Evolutionary conservation across 2,329 filamentous ascomycete species (phyloP), one percentile per base, ranked within the genome.

Genomic region (Mycosphaerelloides madeirae): DNA sequence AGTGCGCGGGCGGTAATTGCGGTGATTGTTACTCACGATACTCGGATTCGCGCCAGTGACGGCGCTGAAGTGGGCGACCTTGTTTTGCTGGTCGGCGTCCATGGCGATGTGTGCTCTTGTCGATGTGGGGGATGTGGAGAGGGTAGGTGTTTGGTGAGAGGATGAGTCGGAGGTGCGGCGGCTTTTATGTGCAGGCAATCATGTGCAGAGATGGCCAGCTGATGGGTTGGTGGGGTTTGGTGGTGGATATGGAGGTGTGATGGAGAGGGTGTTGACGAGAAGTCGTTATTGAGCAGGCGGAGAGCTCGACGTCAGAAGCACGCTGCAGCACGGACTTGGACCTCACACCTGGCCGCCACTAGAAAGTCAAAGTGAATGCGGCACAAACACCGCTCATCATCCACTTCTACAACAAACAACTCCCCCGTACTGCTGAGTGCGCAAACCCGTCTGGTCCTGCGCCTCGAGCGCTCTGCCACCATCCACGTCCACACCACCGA

Each of bases 11-110:
- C 15, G 29, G 11, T 15, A 29, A 6, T 22, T 31, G 8, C 19
- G 19, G n/a, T 25, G 29, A 29, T 9, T 14, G 20, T 6, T 29
- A 52, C 63, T 49, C 52, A 66, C 65, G 14, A 57, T 54, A 31
- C 52, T 55, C 6, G 64, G 60, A 33, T 57, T 57, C 19, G 58
- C 59, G 42, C 65, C 64, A 5, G 65, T 68, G 36, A 68, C 53
- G 39, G 56, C 54, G 42, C 62, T 62, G 54, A 68, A 67, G 38
- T 66, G 57, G 11, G 62, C 58, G 34, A 68, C 52, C 44, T 60
- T 56, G 16, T 63, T 58, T 40, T 61, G 41, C 35, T 63, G 56
- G 19, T 58, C 50, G 22, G 48, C 39, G 40, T 61, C 60, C 60
- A 66, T 65, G 31, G 41, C 52, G 47, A 25, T 25, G 22, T 25